A percentile compares a stretch with the other conserved stretches of the same genome.
Evolutionary conservation across 208 protist species (phyloP).

Genomic region (Trypanosomatidae sp.): DNA sequence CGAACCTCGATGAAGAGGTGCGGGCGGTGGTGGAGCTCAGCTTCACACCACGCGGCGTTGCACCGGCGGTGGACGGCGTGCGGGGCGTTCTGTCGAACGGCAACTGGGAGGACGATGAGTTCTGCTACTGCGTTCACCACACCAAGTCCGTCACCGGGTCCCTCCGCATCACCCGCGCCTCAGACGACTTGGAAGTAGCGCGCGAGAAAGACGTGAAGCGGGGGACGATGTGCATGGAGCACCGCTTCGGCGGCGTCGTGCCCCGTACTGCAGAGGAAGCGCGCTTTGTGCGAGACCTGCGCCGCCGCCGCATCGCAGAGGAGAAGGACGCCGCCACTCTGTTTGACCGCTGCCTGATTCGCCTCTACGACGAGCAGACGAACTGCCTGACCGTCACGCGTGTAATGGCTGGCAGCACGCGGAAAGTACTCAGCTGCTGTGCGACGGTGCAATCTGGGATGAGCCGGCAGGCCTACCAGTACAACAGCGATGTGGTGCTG

Average conservation of each 20-base stretch:
- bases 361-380: conserved; percentile 42
- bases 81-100: conserved; percentile 42
- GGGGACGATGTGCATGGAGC: conserved; percentile 54
- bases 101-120: conserved; percentile 54
- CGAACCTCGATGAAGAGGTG: conserved; percentile 35
- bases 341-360: conserved; percentile 44
- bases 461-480: conserved; percentile 28
- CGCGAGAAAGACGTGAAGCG: conserved; percentile 29
- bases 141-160: conserved; percentile 29
- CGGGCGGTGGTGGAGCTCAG: conserved; percentile 41
- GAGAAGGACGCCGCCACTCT: conserved; percentile 26
- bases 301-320: conserved; percentile 24
- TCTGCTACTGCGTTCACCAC: conserved; percentile 48
- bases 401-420: conserved; percentile 13
- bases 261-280: conserved; percentile 41
- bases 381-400: conserved; percentile 35
- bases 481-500: conserved; percentile 28
- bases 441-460: conserved; percentile 32
- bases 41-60: conserved; percentile 33
- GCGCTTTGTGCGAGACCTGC: conserved; percentile 26
- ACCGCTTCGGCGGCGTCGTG: conserved; percentile 54
- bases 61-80: conserved; percentile 44
- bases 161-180: conserved; percentile 43
- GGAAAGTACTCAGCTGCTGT: conserved; percentile 9
- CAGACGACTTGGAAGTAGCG: conserved; percentile 43